Percentiles rank a stretch among this genome's conserved stretches.
Conservation (phyloP, 441 rosid species). For the Eruca vesicaria region DNA sequence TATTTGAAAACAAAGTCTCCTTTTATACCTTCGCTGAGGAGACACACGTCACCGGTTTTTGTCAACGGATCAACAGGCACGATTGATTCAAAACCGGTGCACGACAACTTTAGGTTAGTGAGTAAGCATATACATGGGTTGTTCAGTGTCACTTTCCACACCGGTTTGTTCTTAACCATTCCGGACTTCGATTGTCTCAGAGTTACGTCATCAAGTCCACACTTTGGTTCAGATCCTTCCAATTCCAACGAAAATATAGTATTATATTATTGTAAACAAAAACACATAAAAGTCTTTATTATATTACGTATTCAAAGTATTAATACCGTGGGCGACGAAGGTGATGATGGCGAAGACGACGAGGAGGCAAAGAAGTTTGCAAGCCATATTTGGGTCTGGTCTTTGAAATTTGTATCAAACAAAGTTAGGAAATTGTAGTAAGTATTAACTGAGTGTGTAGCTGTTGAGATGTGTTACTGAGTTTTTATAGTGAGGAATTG, state of each 20-base stretch:
- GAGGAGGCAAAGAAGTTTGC: background rate
- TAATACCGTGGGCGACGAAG: background rate
- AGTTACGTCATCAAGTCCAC: background rate
- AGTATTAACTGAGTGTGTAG: background rate
- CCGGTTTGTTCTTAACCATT: background rate
- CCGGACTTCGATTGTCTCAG: constrained; percentile 1
- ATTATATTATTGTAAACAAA: background rate
- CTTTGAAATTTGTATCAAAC: background rate
- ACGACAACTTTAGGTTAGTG: background rate
- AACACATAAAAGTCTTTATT: background rate
- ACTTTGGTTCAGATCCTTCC: background rate
- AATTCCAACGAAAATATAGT: background rate
- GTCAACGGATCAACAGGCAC: background rate
- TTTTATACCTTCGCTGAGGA: background rate
- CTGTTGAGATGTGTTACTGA: background rate
- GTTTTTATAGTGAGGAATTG: background rate
- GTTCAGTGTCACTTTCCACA: constrained; percentile 11
- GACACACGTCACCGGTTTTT: background rate
- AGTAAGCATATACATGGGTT: background rate
- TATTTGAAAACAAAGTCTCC: background rate
- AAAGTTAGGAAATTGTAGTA: background rate
- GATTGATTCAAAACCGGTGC: constrained; percentile 5
- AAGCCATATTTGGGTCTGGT: background rate
- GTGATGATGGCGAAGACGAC: background rate
- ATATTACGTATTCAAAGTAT: background rate